Evolutionary conservation across 352 stramenopile species (phyloP).

Genomic region (Globisporangium emineosum): DNA sequence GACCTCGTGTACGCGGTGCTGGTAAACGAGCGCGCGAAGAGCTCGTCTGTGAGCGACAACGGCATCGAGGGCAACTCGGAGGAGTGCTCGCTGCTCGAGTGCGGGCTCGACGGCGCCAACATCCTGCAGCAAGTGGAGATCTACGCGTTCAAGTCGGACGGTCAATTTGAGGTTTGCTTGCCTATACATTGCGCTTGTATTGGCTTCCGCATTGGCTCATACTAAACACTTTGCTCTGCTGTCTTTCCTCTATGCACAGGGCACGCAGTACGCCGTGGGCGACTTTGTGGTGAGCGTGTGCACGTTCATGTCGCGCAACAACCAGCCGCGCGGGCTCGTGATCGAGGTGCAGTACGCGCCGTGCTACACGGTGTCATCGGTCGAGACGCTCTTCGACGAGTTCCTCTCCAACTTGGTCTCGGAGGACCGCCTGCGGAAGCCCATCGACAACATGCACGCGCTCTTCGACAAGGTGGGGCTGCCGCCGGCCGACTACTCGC

Average conservation of each 20-base stretch:
- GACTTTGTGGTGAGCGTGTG: conserved; percentile 86
- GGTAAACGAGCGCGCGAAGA: conserved; percentile 73
- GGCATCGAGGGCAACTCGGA: conserved; percentile 68
- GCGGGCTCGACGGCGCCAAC: conserved; percentile 76
- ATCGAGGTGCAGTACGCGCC: conserved; percentile 85
- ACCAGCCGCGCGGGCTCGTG: conserved; percentile 71
- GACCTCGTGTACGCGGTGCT: conserved; percentile 83
- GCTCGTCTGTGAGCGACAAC: conserved; percentile 56
- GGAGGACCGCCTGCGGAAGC: conserved; percentile 72
- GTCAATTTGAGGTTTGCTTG: conserved; percentile 69
- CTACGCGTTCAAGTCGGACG: conserved; percentile 86
- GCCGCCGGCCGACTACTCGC: conserved; percentile 65
- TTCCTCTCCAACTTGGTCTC: conserved; percentile 68
- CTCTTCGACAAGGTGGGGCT: conserved; percentile 81
- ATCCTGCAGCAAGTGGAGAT: conserved; percentile 89
- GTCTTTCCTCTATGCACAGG: conserved; percentile 21
- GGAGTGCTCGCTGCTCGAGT: conserved; percentile 80
- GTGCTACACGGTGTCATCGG: conserved; percentile 69
- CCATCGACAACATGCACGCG: conserved; percentile 55
- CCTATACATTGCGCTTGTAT: neutral
- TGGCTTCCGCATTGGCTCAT: neutral
- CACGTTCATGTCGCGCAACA: conserved; percentile 86
- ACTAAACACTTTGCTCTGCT: neutral
- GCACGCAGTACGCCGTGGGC: conserved; percentile 76
- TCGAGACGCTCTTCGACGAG: conserved; percentile 84